A percentile compares a stretch with the other conserved stretches of the same genome.
phyloP scores from a whole-genome alignment of 345 rosid species.

The Zanthoxylum bungeanum region DNA sequence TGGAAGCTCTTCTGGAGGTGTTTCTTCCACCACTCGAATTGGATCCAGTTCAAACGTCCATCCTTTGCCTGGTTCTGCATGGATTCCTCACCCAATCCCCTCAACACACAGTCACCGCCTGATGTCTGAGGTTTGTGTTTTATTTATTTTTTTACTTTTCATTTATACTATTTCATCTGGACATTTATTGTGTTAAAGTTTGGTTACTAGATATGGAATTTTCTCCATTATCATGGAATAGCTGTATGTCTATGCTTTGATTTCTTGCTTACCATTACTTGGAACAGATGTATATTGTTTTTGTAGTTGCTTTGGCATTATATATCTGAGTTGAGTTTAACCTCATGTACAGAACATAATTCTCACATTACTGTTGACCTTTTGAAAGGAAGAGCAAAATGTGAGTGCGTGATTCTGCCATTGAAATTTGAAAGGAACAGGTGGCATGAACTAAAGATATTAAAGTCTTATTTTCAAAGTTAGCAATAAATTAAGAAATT shows the following conservation, averaged over 20 bases:
- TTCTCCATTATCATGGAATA: background rate
- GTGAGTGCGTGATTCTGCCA: background rate
- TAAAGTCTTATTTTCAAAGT: background rate
- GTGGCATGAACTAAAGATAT: background rate
- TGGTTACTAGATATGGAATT: conserved; percentile 6
- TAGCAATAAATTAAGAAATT: background rate
- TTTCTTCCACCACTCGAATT: conserved; percentile 40
- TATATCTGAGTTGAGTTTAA: background rate
- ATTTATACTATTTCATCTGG: conserved; percentile 1
- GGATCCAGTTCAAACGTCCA: conserved; percentile 49
- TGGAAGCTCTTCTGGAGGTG: conserved; percentile 43
- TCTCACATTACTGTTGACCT: background rate
- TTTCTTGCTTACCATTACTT: background rate
- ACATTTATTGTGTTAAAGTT: background rate
- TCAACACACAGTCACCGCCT: conserved; percentile 51
- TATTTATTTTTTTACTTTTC: conserved; percentile 3
- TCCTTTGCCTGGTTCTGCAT: conserved; percentile 45
- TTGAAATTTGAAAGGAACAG: background rate
- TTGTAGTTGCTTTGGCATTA: background rate
- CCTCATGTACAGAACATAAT: background rate
- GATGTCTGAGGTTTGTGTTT: conserved; percentile 64
- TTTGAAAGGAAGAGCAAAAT: background rate
- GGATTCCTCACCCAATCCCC: conserved; percentile 46
- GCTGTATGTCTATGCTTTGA: background rate
- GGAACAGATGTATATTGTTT: background rate